Percentiles rank a stretch among this genome's conserved stretches.
Evolutionary conservation across 2,329 filamentous ascomycete species (phyloP).

Genomic region (Aspergillus carbonarius): DNA sequence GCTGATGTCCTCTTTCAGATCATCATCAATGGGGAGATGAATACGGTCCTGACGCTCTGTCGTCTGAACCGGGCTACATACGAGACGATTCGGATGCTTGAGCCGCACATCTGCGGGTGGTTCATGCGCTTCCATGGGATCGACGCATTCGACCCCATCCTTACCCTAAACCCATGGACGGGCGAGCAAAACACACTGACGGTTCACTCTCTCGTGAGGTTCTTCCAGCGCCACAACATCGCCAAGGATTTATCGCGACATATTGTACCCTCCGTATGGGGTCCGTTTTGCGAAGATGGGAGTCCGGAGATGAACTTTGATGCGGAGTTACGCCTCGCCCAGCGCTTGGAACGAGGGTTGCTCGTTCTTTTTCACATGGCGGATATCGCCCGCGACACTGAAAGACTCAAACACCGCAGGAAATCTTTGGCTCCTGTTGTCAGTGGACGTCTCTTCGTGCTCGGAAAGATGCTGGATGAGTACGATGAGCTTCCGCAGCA

Average conservation of each 20-base stretch:
- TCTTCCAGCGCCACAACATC: conserved; percentile 23
- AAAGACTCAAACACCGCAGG: conserved; percentile 13
- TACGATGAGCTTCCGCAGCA: conserved; percentile 20
- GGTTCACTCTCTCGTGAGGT: conserved; percentile 24
- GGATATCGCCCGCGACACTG: conserved; percentile 23
- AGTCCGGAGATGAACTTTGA: conserved; percentile 26
- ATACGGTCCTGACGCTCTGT: conserved; percentile 23
- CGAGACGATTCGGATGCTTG: conserved; percentile 26
- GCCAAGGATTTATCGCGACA: conserved; percentile 22
- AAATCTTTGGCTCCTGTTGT: conserved; percentile 14
- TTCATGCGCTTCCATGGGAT: conserved; percentile 49
- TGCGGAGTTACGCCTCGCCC: conserved; percentile 25
- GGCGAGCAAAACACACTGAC: conserved; percentile 22
- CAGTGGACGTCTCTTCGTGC: conserved; percentile 17
- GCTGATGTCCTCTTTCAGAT: conserved; percentile 32
- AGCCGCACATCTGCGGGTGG: conserved; percentile 28
- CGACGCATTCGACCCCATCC: conserved; percentile 58
- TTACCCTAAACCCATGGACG: conserved; percentile 37
- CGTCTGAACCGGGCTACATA: conserved; percentile 28
- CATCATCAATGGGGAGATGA: conserved; percentile 27
- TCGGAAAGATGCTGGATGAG: conserved; percentile 20
- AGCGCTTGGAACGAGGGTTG: conserved; percentile 27
- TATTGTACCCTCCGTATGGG: conserved; percentile 30
- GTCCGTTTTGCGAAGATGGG: conserved; percentile 25
- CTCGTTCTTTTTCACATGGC: conserved; percentile 32